phyloP scores from a whole-genome alignment of 2,329 filamentous ascomycete species.

The Lasiodiplodia sp. region DNA sequence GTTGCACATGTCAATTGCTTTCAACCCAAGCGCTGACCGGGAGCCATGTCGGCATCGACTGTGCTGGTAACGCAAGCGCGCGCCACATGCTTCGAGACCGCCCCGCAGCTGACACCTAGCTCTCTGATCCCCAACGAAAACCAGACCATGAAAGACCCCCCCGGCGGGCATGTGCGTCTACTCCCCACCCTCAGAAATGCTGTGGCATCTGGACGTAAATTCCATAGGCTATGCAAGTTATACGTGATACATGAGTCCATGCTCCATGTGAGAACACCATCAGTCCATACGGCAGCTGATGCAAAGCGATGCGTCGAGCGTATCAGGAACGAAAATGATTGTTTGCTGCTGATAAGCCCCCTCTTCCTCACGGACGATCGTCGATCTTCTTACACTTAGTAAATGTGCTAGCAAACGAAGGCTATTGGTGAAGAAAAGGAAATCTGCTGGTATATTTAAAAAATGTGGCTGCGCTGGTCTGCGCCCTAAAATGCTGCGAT shows the following conservation, averaged over 20 bases:
- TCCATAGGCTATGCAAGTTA: background rate
- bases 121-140: slow-evolving; percentile 18
- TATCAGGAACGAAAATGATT: slow-evolving; percentile 1
- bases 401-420: slow-evolving; percentile 7
- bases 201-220: background rate
- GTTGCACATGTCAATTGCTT: slow-evolving; percentile 13
- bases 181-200: background rate
- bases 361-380: slow-evolving; percentile 8
- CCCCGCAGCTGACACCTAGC: slow-evolving; percentile 17
- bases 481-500: slow-evolving; percentile 2
- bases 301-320: background rate
- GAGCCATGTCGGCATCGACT: background rate
- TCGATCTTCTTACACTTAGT: slow-evolving; percentile 6
- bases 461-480: background rate
- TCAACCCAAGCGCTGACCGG: background rate
- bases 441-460: slow-evolving; percentile 7
- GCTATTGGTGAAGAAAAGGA: slow-evolving; percentile 2
- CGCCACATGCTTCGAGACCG: slow-evolving; percentile 8
- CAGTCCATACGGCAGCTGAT: slow-evolving; percentile 4
- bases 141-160: background rate
- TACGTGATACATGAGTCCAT: background rate
- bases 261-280: slow-evolving; percentile 13
- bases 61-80: background rate
- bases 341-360: slow-evolving; percentile 10
- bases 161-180: background rate